Evolutionary conservation across 768 basidiomycete genomes (phyloP).

Genomic region (Leccinum subtestaceum): DNA sequence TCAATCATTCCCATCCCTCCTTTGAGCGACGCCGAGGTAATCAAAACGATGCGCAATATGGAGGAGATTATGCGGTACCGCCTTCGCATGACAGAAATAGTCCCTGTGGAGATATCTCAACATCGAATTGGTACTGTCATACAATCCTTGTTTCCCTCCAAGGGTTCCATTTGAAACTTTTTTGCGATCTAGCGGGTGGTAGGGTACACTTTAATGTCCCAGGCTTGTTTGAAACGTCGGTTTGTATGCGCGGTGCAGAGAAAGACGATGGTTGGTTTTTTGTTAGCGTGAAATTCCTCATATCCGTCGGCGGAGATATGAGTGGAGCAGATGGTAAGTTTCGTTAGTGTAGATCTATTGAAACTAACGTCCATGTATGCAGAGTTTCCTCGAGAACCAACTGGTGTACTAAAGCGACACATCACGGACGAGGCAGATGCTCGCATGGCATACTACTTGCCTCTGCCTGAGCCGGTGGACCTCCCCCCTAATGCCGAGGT

Average conservation of each 20-base stretch:
- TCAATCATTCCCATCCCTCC: conserved; percentile 61
- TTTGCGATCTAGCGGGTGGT: conserved; percentile 56
- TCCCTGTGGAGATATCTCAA: conserved; percentile 78
- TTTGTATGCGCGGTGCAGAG: conserved; percentile 71
- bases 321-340: conserved; percentile 65
- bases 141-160: conserved; percentile 12
- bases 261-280: conserved; percentile 83
- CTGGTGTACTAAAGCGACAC: conserved; percentile 58
- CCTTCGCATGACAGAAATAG: conserved; percentile 71
- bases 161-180: conserved; percentile 14
- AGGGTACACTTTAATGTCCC: conserved; percentile 74
- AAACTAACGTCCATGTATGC: not conserved
- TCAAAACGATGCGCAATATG: conserved; percentile 64
- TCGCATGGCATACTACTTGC: conserved; percentile 63
- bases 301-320: conserved; percentile 70
- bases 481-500: conserved; percentile 41
- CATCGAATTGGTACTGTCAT: conserved; percentile 58
- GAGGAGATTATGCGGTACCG: conserved; percentile 79
- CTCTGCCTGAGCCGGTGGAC: conserved; percentile 40
- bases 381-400: conserved; percentile 76
- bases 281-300: conserved; percentile 70
- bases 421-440: conserved; percentile 73
- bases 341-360: not conserved
- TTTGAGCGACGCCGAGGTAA: conserved; percentile 63
- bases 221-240: conserved; percentile 68